These are phyloP conservation scores for Pistacia vera DNA, from an alignment of 345 rosid genomes.

Conservation along the genomic window DNA sequence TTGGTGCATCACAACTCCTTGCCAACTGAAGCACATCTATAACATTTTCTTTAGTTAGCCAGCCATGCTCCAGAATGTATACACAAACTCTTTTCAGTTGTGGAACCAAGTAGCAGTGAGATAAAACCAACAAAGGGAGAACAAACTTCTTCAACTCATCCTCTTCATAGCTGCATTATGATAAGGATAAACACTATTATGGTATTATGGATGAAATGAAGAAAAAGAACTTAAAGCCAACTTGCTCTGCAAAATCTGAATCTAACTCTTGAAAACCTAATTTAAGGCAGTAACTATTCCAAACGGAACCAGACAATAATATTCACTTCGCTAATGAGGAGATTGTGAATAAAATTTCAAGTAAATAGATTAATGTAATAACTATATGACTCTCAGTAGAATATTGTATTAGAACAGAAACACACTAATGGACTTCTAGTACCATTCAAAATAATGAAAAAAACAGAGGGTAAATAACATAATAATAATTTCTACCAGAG, in stretches of 20 bases:
- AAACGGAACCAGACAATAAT: background rate
- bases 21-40: slow-evolving; percentile 84
- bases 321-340: background rate
- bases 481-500: background rate
- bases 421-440: background rate
- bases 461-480: slow-evolving; percentile 6
- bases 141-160: slow-evolving; percentile 68
- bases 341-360: background rate
- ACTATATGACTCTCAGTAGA: background rate
- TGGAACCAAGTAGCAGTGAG: slow-evolving; percentile 70
- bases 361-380: background rate
- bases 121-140: slow-evolving; percentile 76
- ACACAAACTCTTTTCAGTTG: slow-evolving; percentile 68
- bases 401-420: background rate
- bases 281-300: background rate
- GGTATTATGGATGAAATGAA: too few relatives aligned
- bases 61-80: slow-evolving; percentile 50
- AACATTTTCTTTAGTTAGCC: slow-evolving; percentile 73
- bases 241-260: background rate
- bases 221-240: too few relatives aligned
- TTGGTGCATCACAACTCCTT: slow-evolving; percentile 63
- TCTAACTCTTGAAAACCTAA: background rate
- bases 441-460: background rate
- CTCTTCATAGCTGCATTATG: slow-evolving; percentile 68
- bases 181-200: background rate